phyloP scores from a whole-genome alignment of 140 eudicot species.

The Erigeron philadelphicus region DNA sequence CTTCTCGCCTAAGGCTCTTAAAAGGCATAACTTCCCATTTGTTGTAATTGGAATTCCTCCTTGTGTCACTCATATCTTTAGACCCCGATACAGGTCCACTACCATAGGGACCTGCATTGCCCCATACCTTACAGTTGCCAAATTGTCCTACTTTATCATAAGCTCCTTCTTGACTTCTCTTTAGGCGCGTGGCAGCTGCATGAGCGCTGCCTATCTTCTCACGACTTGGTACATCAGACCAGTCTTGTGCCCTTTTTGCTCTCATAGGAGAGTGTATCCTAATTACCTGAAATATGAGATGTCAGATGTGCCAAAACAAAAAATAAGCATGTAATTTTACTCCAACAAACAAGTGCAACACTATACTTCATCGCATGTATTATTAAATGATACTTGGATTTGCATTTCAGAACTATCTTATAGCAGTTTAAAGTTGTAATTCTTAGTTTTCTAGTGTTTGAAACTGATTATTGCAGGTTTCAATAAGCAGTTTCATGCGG shows the following conservation, averaged over 20 bases:
- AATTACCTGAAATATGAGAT: slow-evolving; percentile 53
- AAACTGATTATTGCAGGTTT: not conserved
- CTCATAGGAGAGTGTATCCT: slow-evolving; percentile 98
- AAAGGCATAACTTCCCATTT: slow-evolving; percentile 91
- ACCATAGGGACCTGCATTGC: slow-evolving; percentile 40
- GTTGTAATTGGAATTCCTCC: slow-evolving; percentile 71
- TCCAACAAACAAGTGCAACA: not conserved
- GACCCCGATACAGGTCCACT: slow-evolving; percentile 58
- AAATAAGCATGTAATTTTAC: slow-evolving; percentile 1
- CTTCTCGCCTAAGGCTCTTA: slow-evolving; percentile 60
- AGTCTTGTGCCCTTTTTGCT: slow-evolving; percentile 77
- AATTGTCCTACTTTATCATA: slow-evolving; percentile 64
- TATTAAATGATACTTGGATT: not conserved
- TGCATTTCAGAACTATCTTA: too few species aligned
- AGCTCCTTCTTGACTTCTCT: slow-evolving; percentile 53
- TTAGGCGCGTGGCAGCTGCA: slow-evolving; percentile 65
- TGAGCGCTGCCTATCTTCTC: slow-evolving; percentile 78
- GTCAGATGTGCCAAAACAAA: not conserved
- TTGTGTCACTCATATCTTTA: slow-evolving; percentile 47
- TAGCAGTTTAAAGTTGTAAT: too few species aligned
- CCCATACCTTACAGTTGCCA: slow-evolving; percentile 93
- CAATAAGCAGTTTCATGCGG: not conserved
- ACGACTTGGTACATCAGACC: slow-evolving; percentile 88
- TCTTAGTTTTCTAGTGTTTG: too few species aligned
- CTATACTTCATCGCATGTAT: not conserved